These are phyloP conservation scores for Didymella arachidicola DNA, from an alignment of 2,329 filamentous ascomycete genomes.

Conservation along the genomic window DNA sequence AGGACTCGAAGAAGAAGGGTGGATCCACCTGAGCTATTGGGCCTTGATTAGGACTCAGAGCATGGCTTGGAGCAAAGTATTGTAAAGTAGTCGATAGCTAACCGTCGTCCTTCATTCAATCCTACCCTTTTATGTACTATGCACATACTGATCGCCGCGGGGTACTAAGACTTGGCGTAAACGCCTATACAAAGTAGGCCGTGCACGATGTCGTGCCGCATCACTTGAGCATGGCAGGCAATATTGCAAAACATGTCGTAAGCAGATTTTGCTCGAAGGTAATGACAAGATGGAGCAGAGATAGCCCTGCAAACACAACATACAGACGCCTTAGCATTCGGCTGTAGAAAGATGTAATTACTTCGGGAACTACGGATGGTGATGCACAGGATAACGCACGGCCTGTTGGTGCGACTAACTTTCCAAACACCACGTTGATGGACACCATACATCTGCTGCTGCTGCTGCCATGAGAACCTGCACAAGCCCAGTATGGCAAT, in stretches of 20 bases:
- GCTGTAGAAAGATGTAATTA: too few relatives aligned
- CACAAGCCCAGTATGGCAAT: slow-evolving; percentile 35
- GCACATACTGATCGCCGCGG: background rate
- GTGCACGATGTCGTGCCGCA: too few relatives aligned
- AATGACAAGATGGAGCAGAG: too few relatives aligned
- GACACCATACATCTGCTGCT: slow-evolving; percentile 13
- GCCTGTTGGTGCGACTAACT: slow-evolving; percentile 15
- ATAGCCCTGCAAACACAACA: too few relatives aligned
- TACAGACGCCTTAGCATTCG: too few relatives aligned
- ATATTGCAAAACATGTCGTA: too few relatives aligned
- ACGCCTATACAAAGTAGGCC: too few relatives aligned
- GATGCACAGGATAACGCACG: too few relatives aligned
- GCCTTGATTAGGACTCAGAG: background rate
- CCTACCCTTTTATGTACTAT: background rate
- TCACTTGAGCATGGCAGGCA: too few relatives aligned
- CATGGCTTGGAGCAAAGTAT: background rate
- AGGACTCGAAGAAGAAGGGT: slow-evolving; percentile 44
- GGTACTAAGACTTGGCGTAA: background rate
- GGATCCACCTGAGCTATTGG: background rate
- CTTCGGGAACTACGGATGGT: too few relatives aligned
- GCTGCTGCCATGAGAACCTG: slow-evolving; percentile 39
- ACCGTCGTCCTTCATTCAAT: background rate
- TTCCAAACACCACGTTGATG: slow-evolving; percentile 24
- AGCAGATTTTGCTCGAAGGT: too few relatives aligned
- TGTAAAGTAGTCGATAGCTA: background rate